Evolutionary conservation across 2,329 filamentous ascomycete genomes (phyloP).

Genomic region (Metarhizium guizhouense): DNA sequence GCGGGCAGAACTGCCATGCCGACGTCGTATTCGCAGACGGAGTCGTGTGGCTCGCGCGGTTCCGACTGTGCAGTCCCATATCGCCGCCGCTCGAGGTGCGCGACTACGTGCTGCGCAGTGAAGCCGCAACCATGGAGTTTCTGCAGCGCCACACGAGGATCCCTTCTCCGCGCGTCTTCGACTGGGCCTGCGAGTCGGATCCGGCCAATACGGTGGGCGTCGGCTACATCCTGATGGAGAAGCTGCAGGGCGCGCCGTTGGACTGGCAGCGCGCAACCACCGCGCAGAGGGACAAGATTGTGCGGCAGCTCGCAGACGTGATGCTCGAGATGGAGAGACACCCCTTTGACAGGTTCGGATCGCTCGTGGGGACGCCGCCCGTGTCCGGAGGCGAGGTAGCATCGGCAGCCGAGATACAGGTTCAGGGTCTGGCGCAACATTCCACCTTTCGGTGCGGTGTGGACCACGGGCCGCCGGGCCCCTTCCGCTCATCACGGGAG

Average conservation of each 20-base stretch:
- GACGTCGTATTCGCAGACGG: conserved; percentile 19
- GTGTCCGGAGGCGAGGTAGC: not conserved
- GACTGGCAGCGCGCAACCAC: conserved; percentile 21
- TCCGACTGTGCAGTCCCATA: conserved; percentile 10
- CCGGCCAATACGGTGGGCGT: conserved; percentile 22
- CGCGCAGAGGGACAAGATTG: conserved; percentile 19
- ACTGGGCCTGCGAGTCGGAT: conserved; percentile 22
- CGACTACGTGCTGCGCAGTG: conserved; percentile 17
- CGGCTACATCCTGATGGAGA: conserved; percentile 33
- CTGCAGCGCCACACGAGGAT: conserved; percentile 15
- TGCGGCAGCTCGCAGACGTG: conserved; percentile 22
- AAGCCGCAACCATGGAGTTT: conserved; percentile 17
- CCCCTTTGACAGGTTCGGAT: conserved; percentile 19
- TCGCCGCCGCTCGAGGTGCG: conserved; percentile 14
- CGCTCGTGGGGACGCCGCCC: conserved; percentile 5
- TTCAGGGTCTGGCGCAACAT: conserved; percentile 3
- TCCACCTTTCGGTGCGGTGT: conserved; percentile 5
- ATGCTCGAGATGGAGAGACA: conserved; percentile 22
- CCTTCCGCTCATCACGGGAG: conserved; percentile 16
- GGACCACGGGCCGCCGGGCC: conserved; percentile 9
- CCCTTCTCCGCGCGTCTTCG: conserved; percentile 24
- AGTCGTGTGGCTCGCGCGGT: conserved; percentile 16
- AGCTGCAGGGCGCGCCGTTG: conserved; percentile 24
- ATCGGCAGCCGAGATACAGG: too few species aligned
- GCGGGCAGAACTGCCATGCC: conserved; percentile 18